A percentile compares a stretch with the other conserved stretches of the same genome.
These are phyloP conservation scores for Pulveroboletus ravenelii DNA, from an alignment of 768 basidiomycete species.

Conservation along the genomic window DNA sequence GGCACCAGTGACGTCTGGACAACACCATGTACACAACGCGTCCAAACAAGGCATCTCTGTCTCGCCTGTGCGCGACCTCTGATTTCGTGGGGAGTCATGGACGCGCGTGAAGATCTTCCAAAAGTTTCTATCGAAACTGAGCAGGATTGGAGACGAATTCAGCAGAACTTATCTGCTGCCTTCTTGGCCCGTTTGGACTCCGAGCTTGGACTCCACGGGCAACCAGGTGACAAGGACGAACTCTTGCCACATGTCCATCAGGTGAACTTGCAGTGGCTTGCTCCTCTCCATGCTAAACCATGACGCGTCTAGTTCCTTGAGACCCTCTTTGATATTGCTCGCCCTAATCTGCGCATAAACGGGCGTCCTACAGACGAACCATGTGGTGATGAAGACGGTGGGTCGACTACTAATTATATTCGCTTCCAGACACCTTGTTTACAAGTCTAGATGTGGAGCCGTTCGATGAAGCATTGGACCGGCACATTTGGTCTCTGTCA, in stretches of 20 bases:
- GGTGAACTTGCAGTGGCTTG: slow-evolving; percentile 31
- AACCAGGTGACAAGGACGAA: slow-evolving; percentile 41
- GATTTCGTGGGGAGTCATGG: slow-evolving; percentile 11
- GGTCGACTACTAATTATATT: slow-evolving; percentile 5
- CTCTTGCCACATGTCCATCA: slow-evolving; percentile 48
- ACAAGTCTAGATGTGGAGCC: slow-evolving; percentile 57
- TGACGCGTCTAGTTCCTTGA: slow-evolving; percentile 50
- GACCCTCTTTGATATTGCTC: slow-evolving; percentile 53
- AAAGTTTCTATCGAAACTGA: slow-evolving; percentile 63
- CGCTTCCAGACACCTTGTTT: not conserved
- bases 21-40: no score
- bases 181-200: slow-evolving; percentile 44
- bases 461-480: slow-evolving; percentile 84
- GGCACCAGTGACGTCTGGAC: no score
- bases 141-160: slow-evolving; percentile 62
- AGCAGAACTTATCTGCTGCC: slow-evolving; percentile 46
- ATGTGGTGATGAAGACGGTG: slow-evolving; percentile 53
- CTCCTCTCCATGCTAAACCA: not conserved
- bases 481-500: slow-evolving; percentile 75
- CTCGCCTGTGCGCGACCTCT: not conserved
- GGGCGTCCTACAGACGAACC: slow-evolving; percentile 70
- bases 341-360: slow-evolving; percentile 74
- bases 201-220: slow-evolving; percentile 38
- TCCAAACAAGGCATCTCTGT: not conserved
- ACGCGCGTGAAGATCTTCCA: slow-evolving; percentile 40